These are phyloP conservation scores for Phialophora macrospora DNA, from an alignment of 2,329 filamentous ascomycete species.

Conservation along the genomic window DNA sequence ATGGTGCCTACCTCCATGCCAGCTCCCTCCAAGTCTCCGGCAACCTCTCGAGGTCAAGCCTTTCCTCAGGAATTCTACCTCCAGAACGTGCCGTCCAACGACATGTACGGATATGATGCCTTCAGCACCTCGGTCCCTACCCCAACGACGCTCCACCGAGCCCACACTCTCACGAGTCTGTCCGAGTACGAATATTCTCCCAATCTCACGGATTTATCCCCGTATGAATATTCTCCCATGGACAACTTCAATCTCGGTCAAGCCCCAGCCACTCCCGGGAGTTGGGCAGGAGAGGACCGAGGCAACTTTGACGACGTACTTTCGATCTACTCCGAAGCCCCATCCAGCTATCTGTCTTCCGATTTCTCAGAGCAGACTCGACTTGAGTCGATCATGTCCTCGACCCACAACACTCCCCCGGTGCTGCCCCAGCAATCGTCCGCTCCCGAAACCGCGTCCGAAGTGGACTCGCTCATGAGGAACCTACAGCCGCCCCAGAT, in stretches of 20 bases:
- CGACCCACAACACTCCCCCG: slow-evolving; percentile 28
- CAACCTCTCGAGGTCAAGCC: slow-evolving; percentile 9
- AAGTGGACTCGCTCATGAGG: slow-evolving; percentile 87
- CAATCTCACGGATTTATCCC: slow-evolving; percentile 27
- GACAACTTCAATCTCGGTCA: slow-evolving; percentile 25
- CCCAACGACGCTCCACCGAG: slow-evolving; percentile 26
- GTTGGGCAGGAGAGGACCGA: slow-evolving; percentile 31
- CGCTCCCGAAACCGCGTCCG: slow-evolving; percentile 47
- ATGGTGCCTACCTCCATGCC: slow-evolving; percentile 35
- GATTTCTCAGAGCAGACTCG: slow-evolving; percentile 33
- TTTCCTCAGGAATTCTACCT: slow-evolving; percentile 35
- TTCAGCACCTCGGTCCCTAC: slow-evolving; percentile 19
- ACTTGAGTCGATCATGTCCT: slow-evolving; percentile 30
- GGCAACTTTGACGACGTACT: slow-evolving; percentile 34
- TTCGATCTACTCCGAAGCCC: slow-evolving; percentile 37
- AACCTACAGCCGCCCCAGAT: slow-evolving; percentile 67
- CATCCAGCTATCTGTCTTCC: slow-evolving; percentile 36
- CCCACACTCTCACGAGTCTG: slow-evolving; percentile 29
- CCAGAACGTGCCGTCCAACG: slow-evolving; percentile 32
- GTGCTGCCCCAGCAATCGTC: slow-evolving; percentile 15
- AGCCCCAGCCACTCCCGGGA: slow-evolving; percentile 24
- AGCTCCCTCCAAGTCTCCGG: slow-evolving; percentile 23
- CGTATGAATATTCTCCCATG: slow-evolving; percentile 22
- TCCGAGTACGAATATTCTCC: slow-evolving; percentile 27
- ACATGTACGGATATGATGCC: slow-evolving; percentile 31